phyloP scores from a whole-genome alignment of 345 rosid genomes.

The Cochlearia excelsa region DNA sequence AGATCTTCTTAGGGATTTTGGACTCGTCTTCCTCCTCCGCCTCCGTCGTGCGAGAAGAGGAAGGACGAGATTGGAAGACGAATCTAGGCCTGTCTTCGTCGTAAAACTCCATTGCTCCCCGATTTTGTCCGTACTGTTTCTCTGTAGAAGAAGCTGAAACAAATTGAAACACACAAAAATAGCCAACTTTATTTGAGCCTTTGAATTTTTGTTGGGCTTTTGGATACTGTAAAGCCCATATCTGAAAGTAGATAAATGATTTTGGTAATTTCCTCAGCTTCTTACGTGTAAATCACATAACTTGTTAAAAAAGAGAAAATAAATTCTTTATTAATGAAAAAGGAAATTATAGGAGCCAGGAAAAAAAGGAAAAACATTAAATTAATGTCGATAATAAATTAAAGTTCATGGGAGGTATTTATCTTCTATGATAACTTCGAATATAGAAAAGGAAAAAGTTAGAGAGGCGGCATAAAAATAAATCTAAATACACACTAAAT shows the following conservation, averaged over 20 bases:
- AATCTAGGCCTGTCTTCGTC: slow-evolving; percentile 90
- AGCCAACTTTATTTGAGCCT: no score
- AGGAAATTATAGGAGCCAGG: slow-evolving; percentile 1
- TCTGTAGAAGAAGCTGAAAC: slow-evolving; percentile 16
- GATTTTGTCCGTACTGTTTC: background rate
- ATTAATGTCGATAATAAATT: background rate
- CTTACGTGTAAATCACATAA: no score
- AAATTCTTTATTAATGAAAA: background rate
- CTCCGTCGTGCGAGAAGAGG: slow-evolving; percentile 26
- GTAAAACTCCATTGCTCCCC: slow-evolving; percentile 62
- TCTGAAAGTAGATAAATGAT: background rate
- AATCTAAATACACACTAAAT: background rate
- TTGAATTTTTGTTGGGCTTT: slow-evolving; percentile 5
- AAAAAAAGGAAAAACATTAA: background rate
- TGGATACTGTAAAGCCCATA: slow-evolving; percentile 2
- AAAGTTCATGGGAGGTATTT: slow-evolving; percentile 18
- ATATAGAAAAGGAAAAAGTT: background rate
- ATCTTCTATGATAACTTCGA: slow-evolving; percentile 5
- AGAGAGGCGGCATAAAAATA: slow-evolving; percentile 8
- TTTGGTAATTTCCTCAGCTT: no score
- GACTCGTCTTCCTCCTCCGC: slow-evolving; percentile 19
- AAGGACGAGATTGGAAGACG: slow-evolving; percentile 66
- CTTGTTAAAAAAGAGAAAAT: no score
- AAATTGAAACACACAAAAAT: background rate
- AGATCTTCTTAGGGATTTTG: slow-evolving; percentile 31